A percentile compares a stretch with the other conserved stretches of the same genome.
Conservation (phyloP, 2,329 filamentous ascomycete genomes). For the Monosporascus sp. region DNA sequence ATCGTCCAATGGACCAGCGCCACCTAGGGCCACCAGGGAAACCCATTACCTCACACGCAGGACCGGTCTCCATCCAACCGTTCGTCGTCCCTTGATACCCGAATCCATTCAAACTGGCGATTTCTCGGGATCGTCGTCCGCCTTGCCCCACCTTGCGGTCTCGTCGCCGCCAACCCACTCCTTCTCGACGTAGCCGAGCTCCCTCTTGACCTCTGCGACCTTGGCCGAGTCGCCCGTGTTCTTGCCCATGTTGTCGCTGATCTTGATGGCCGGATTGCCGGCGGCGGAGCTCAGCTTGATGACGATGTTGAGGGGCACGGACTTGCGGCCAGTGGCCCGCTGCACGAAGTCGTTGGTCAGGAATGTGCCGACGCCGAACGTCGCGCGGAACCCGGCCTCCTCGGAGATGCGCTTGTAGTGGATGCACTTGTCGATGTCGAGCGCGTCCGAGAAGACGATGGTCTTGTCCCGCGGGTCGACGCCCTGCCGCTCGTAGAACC, state of each 20-base stretch:
- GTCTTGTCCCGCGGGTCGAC: constrained; percentile 72
- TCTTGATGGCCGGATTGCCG: constrained; percentile 81
- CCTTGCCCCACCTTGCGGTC: constrained; percentile 69
- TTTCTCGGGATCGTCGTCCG: constrained; percentile 8
- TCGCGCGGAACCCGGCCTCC: constrained; percentile 71
- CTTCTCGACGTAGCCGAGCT: constrained; percentile 81
- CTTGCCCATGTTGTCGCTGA: constrained; percentile 86
- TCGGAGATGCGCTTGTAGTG: constrained; percentile 85
- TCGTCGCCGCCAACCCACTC: constrained; percentile 82
- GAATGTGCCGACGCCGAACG: constrained; percentile 92
- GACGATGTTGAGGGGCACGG: constrained; percentile 89
- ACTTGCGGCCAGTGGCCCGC: constrained; percentile 69
- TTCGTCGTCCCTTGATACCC: too few relatives aligned
- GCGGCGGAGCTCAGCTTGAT: constrained; percentile 89
- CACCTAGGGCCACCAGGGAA: too few relatives aligned
- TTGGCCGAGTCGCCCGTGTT: constrained; percentile 83
- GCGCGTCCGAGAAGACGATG: constrained; percentile 91
- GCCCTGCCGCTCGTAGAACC: constrained; percentile 72
- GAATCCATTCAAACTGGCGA: background rate
- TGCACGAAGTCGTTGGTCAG: constrained; percentile 91
- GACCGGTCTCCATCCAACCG: too few relatives aligned
- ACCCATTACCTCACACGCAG: too few relatives aligned
- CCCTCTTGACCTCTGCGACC: constrained; percentile 76
- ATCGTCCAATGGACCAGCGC: too few relatives aligned
- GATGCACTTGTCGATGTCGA: constrained; percentile 85